Base-by-base conservation (phyloP, 176 grass and related monocot genomes). In the Thalia dealbata region DNA sequence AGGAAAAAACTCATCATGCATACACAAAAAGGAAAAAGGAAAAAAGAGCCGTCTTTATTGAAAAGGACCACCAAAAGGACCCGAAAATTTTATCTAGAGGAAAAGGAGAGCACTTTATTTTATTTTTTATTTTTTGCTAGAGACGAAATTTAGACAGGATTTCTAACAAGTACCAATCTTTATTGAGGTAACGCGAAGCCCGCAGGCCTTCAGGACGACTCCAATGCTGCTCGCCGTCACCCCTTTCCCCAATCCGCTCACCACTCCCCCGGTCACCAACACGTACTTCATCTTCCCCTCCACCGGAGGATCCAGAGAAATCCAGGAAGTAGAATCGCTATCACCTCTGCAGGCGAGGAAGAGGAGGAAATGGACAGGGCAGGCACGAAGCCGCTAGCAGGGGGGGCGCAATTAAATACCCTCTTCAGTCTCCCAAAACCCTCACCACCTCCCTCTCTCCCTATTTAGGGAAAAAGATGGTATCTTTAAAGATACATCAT, bases 221-320 rank as follows among this genome's bases (percentile, higher is more conserved):
- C 73, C 73, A 4, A 75, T 75, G 58, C 73, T 75, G 73, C 73
- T 75, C 10, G 73, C 73, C 32, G 56, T 75, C 55, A 75, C 73
- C 56, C 73, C 73, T 75, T 75, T 75, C 41, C 73, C 73, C 73
- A 75, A 54, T 41, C 73, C 73, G 42, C 73, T 75, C 58, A 75
- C 73, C 56, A 75, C 73, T 62, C 73, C 73, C n/a, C 73, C 73
- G 7, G 73, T 75, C 73, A 75, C 73, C 30, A 62, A 18, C 11
- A 75, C 73, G 73, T 75, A 75, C 58, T 75, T 75, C 73, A 75
- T 75, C 73, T 61, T 24, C n/a, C n/a, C 7, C 18, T 21, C 8
- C 21, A 42, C 12, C 15, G 45, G 45, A 48, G 45, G 11, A 48
- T 29, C 15, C 35, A 29, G 12, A 67, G 13, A 3, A 61, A 21